Conservation (phyloP, 2,329 filamentous ascomycete species). For the Ophiostoma quercus region DNA sequence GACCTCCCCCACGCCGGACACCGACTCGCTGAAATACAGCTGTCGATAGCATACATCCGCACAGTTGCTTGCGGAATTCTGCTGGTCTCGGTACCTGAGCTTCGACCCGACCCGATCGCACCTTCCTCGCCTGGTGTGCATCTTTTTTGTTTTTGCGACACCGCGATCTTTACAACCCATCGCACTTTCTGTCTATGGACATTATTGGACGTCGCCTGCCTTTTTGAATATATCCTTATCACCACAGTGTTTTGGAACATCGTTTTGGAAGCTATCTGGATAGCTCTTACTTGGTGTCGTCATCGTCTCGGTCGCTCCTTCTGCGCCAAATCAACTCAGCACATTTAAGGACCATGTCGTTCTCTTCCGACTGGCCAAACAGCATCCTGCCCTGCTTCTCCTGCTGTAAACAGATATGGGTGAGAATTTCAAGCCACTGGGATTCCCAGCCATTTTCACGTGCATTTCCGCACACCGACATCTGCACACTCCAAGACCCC, state of each 20-base stretch:
- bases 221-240: neutral
- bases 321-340: neutral
- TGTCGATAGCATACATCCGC: neutral
- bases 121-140: neutral
- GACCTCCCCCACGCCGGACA: neutral
- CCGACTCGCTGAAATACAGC: neutral
- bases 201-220: neutral
- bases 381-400: constrained; percentile 33
- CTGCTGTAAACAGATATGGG: constrained; percentile 34
- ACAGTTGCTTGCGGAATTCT: neutral
- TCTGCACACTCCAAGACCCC: neutral
- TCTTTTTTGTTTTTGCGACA: neutral
- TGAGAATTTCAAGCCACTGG: constrained; percentile 26
- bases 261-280: neutral
- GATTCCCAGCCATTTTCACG: neutral
- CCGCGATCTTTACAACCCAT: neutral
- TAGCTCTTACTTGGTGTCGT: constrained; percentile 1
- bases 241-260: neutral
- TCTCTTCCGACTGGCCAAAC: constrained; percentile 22
- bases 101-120: neutral
- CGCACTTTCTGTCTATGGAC: constrained; percentile 1
- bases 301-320: constrained; percentile 8
- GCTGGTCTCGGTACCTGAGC: neutral
- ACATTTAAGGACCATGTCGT: constrained; percentile 17
- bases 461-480: neutral